A percentile compares a stretch with the other conserved stretches of the same genome.
phyloP scores from a whole-genome alignment of 78 protist genomes.

The Dictyostelium capitatum region DNA sequence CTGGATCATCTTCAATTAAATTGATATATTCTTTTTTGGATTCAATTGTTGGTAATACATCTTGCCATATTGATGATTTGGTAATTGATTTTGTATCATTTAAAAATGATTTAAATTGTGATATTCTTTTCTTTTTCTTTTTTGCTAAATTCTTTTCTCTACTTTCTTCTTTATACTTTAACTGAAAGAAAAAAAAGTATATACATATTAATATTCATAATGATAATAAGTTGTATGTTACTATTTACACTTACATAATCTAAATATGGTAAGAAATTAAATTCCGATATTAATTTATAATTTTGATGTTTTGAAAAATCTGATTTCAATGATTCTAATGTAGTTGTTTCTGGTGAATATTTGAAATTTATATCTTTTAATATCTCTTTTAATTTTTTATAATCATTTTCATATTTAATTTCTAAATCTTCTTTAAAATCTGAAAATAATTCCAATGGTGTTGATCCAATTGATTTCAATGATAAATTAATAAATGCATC shows the following conservation, averaged over 20 bases:
- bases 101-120: slow-evolving; percentile 37
- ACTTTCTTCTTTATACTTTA: slow-evolving; percentile 58
- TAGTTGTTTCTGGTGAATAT: slow-evolving; percentile 38
- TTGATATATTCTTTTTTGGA: background rate
- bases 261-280: slow-evolving; percentile 37
- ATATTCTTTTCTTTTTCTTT: slow-evolving; percentile 36
- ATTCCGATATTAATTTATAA: background rate
- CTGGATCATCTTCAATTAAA: slow-evolving; percentile 35
- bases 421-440: slow-evolving; percentile 64
- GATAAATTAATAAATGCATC: background rate
- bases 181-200: background rate
- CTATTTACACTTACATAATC: slow-evolving; percentile 42
- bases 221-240: background rate
- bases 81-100: slow-evolving; percentile 32
- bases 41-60: slow-evolving; percentile 10
- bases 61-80: slow-evolving; percentile 51
- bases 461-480: slow-evolving; percentile 39
- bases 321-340: slow-evolving; percentile 38
- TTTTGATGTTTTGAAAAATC: slow-evolving; percentile 33
- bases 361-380: slow-evolving; percentile 14
- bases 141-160: slow-evolving; percentile 39
- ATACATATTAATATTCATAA: background rate
- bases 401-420: slow-evolving; percentile 43
- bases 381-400: slow-evolving; percentile 26
- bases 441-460: slow-evolving; percentile 60